Conservation (phyloP, 345 rosid species). For the Clausena lansium region DNA sequence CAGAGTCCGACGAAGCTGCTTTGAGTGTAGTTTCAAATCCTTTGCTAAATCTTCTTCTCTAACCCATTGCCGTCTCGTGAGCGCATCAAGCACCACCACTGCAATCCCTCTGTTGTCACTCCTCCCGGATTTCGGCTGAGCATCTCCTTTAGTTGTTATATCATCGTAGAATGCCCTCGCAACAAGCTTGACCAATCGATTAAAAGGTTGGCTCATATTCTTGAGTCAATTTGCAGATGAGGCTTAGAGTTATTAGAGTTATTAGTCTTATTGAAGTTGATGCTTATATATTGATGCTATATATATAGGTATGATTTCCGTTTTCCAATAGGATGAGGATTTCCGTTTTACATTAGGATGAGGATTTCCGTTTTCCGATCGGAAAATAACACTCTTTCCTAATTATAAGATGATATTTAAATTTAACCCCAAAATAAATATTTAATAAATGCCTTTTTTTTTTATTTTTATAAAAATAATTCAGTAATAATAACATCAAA, state of each 20-base stretch:
- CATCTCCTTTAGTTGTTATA: conserved; percentile 61
- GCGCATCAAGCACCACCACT: conserved; percentile 79
- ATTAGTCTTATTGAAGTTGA: too few species aligned
- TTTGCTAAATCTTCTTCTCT: conserved; percentile 95
- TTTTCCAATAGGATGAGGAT: too few species aligned
- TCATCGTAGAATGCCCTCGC: conserved; percentile 88
- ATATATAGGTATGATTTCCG: too few species aligned
- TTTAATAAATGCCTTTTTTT: too few species aligned
- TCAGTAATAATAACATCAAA: too few species aligned
- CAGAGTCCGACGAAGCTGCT: conserved; percentile 73
- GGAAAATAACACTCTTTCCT: too few species aligned
- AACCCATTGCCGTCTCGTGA: conserved; percentile 80
- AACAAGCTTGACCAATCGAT: conserved; percentile 65
- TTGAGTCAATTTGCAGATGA: background rate
- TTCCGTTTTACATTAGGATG: too few species aligned
- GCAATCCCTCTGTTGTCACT: conserved; percentile 69
- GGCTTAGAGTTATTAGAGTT: background rate
- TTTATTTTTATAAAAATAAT: too few species aligned
- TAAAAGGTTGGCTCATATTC: conserved; percentile 47
- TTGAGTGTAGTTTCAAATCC: conserved; percentile 71
- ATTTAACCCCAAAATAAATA: too few species aligned
- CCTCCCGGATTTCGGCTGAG: conserved; percentile 65
- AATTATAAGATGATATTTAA: too few species aligned
- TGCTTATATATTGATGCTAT: too few species aligned
- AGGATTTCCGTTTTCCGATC: too few species aligned